Conservation (phyloP, 768 basidiomycete genomes). For the Cubamyces sp. region DNA sequence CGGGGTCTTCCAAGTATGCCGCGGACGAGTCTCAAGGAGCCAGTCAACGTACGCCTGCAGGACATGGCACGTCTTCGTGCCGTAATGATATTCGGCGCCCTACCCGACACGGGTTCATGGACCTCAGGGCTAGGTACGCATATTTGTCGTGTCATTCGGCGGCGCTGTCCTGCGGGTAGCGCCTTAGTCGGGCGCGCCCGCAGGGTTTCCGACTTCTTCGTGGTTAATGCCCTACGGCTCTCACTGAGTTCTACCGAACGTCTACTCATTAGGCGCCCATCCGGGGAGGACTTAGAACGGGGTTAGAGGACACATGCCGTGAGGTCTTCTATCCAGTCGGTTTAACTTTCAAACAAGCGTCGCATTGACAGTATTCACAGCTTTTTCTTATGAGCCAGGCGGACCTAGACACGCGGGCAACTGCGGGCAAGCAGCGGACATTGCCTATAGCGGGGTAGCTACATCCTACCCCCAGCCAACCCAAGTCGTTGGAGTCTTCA, state of each 20-base stretch:
- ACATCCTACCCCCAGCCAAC: background rate
- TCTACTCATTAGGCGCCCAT: background rate
- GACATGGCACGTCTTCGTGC: conserved; percentile 15
- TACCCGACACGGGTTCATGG: conserved; percentile 7
- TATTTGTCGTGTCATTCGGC: background rate
- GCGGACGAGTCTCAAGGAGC: background rate
- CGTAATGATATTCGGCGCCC: conserved; percentile 16
- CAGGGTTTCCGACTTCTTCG: background rate
- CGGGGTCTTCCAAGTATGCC: conserved; percentile 1
- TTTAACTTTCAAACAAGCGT: no score
- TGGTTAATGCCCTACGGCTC: background rate
- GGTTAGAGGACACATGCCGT: background rate
- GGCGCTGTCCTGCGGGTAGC: background rate
- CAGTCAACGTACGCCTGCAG: conserved; percentile 10
- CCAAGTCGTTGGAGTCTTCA: conserved; percentile 6
- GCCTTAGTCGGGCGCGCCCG: background rate
- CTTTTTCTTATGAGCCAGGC: no score
- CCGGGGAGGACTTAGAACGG: conserved; percentile 10
- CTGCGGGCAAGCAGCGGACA: background rate
- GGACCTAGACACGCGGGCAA: background rate
- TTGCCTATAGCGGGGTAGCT: background rate
- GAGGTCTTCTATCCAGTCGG: background rate
- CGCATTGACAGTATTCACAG: no score
- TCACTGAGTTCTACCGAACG: background rate
- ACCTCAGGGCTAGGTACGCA: conserved; percentile 1